Evolutionary conservation across 2,329 filamentous ascomycete genomes (phyloP).

Genomic region (Colletotrichum sp.): DNA sequence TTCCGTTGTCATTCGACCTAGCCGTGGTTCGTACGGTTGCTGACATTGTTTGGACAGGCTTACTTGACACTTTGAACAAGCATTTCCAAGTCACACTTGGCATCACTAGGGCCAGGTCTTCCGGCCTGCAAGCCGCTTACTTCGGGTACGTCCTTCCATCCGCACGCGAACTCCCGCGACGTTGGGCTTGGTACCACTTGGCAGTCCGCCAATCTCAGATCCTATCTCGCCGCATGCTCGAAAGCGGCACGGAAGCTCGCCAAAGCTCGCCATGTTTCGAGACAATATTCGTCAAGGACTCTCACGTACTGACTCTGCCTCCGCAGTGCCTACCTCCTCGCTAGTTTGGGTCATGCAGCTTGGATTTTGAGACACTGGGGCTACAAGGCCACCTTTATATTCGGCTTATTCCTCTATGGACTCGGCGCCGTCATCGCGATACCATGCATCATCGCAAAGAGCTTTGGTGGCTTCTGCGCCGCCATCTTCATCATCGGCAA

Average conservation of each 20-base stretch:
- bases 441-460: slow-evolving; percentile 38
- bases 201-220: background rate
- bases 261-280: background rate
- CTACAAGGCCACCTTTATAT: slow-evolving; percentile 47
- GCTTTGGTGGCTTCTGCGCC: slow-evolving; percentile 76
- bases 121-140: slow-evolving; percentile 48
- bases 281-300: background rate
- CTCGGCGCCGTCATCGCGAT: slow-evolving; percentile 62
- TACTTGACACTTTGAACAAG: slow-evolving; percentile 41
- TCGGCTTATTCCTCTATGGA: slow-evolving; percentile 69
- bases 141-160: slow-evolving; percentile 23
- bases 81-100: slow-evolving; percentile 52
- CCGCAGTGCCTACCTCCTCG: slow-evolving; percentile 38
- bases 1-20: background rate
- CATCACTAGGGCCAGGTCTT: slow-evolving; percentile 44
- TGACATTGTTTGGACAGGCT: background rate
- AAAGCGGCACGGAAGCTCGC: background rate
- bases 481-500: slow-evolving; percentile 76
- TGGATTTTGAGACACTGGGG: slow-evolving; percentile 45
- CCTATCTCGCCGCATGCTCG: background rate
- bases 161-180: background rate
- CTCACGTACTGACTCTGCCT: background rate
- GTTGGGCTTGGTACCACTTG: background rate
- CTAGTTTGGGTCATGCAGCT: slow-evolving; percentile 42
- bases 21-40: background rate